These are phyloP conservation scores for Fusarium scirpi DNA, from an alignment of 2,329 filamentous ascomycete species.

Conservation along the genomic window DNA sequence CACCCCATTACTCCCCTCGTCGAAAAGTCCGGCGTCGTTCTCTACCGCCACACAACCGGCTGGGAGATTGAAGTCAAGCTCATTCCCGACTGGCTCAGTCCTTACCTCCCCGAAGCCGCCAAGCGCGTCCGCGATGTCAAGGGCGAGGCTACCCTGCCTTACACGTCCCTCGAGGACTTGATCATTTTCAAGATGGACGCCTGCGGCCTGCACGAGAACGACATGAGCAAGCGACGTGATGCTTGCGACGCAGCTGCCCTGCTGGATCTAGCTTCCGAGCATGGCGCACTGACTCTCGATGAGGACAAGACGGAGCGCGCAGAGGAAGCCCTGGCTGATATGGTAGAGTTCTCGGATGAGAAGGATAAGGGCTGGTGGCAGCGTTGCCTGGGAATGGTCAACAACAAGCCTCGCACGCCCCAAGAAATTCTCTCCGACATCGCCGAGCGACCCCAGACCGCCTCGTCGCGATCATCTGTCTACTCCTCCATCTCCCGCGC, in stretches of 20 bases:
- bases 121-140: constrained; percentile 39
- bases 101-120: constrained; percentile 45
- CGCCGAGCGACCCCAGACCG: constrained; percentile 33
- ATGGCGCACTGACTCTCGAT: constrained; percentile 42
- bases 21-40: constrained; percentile 44
- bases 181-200: constrained; percentile 49
- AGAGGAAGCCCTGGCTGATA: constrained; percentile 43
- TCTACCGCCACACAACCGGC: constrained; percentile 43
- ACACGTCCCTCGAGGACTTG: constrained; percentile 46
- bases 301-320: constrained; percentile 46
- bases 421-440: constrained; percentile 49
- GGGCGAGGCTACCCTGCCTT: constrained; percentile 39
- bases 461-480: constrained; percentile 28
- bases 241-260: constrained; percentile 45
- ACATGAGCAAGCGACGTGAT: constrained; percentile 44
- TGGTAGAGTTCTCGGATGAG: constrained; percentile 45
- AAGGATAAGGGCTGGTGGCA: constrained; percentile 49
- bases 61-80: constrained; percentile 49
- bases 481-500: constrained; percentile 47
- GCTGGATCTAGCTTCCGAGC: constrained; percentile 45
- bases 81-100: constrained; percentile 49
- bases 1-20: constrained; percentile 48
- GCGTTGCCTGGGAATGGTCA: constrained; percentile 42
- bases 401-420: constrained; percentile 41
- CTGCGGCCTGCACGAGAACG: constrained; percentile 46